These are phyloP conservation scores for Nannochloropsis granulata DNA, from an alignment of 108 stramenopile species.

Conservation along the genomic window DNA sequence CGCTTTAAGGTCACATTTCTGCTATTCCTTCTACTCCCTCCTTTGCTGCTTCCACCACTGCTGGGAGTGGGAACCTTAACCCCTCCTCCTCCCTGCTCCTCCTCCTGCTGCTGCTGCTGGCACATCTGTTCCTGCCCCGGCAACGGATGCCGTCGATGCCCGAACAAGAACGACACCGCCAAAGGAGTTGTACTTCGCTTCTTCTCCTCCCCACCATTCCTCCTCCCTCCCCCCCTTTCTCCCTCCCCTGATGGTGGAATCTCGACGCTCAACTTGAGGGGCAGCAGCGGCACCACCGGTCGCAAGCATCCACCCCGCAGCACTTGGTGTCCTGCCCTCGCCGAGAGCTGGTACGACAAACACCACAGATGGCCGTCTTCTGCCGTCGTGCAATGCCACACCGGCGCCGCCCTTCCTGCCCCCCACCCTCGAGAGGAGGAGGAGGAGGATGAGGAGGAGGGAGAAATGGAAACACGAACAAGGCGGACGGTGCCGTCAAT, in stretches of 20 bases:
- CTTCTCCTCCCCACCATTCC: no score
- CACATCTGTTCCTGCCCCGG: neutral
- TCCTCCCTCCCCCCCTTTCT: neutral
- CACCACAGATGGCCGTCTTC: neutral
- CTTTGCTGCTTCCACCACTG: neutral
- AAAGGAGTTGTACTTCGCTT: neutral
- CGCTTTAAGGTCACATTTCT: neutral
- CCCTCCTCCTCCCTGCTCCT: neutral
- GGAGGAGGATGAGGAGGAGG: no score
- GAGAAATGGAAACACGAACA: neutral
- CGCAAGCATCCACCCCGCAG: neutral
- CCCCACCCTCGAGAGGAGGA: neutral
- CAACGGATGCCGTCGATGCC: neutral
- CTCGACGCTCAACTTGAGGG: neutral
- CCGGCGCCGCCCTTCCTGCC: neutral
- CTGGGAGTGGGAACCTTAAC: neutral
- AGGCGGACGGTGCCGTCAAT: neutral
- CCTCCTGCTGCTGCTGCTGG: neutral
- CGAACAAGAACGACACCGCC: neutral
- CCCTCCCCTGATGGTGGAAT: neutral
- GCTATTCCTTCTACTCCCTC: neutral
- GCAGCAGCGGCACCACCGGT: neutral
- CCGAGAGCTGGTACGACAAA: neutral
- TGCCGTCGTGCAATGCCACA: neutral
- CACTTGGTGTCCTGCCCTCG: neutral